phyloP scores from a whole-genome alignment of 2,329 filamentous ascomycete genomes.

The Colletotrichum eleusines region DNA sequence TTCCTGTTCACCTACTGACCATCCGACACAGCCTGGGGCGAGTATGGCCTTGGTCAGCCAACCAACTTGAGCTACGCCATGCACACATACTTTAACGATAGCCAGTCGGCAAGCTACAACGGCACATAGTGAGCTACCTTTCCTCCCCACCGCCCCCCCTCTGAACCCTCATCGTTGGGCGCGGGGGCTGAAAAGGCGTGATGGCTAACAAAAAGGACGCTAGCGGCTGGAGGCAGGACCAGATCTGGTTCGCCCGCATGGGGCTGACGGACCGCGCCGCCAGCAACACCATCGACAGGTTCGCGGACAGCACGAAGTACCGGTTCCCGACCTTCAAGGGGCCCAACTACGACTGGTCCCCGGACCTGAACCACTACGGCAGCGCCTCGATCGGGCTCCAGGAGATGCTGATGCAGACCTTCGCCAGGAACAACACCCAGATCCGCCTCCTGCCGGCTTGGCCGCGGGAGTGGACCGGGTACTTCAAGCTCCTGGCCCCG shows the following conservation, averaged over 20 bases:
- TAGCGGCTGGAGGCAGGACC: background rate
- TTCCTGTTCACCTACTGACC: background rate
- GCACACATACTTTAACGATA: background rate
- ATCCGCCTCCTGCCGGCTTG: background rate
- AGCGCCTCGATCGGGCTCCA: background rate
- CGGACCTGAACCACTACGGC: background rate
- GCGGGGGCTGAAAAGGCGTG: no score
- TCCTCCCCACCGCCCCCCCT: no score
- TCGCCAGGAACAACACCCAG: background rate
- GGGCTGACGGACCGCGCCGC: background rate
- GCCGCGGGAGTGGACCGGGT: background rate
- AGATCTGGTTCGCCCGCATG: background rate
- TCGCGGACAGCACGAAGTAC: background rate
- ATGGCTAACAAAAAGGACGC: background rate
- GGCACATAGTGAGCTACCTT: constrained; percentile 1
- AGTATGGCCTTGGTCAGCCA: background rate
- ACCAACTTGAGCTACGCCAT: background rate
- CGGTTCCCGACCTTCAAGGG: background rate
- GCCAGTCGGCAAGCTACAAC: background rate
- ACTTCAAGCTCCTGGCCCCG: background rate
- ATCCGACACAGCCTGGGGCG: background rate
- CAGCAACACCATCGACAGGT: background rate
- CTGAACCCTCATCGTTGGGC: no score
- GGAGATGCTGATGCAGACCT: background rate
- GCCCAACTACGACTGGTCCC: background rate